phyloP scores from a whole-genome alignment of 169 alveolate genomes.

The Eimeria necatrix region DNA sequence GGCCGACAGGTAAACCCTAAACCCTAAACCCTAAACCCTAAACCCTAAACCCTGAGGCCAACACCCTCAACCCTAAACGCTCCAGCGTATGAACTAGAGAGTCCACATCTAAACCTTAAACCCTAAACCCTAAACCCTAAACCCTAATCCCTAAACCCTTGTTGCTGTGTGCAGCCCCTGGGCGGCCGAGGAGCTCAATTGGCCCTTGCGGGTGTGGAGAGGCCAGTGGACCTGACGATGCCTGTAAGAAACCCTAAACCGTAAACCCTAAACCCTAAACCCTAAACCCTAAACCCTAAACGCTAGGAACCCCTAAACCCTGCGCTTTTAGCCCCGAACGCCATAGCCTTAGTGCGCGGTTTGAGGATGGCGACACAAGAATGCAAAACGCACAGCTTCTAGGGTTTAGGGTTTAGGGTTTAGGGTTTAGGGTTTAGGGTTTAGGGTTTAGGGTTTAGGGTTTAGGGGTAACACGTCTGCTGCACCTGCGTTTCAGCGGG shows the following conservation, averaged over 20 bases:
- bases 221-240: not conserved
- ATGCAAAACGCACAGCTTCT: no score
- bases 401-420: no score
- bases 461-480: not conserved
- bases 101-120: not conserved
- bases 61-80: not conserved
- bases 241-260: not conserved
- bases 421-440: no score
- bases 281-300: no score
- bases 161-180: not conserved
- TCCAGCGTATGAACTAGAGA: not conserved
- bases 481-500: not conserved
- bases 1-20: no score
- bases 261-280: not conserved
- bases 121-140: not conserved
- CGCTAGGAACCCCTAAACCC: no score
- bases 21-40: not conserved
- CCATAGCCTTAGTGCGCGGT: no score
- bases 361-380: no score
- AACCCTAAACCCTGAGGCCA: not conserved
- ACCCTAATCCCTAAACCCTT: no score
- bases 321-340: no score
- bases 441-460: not conserved
- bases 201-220: conserved; percentile 13
- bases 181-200: not conserved